Evolutionary conservation across 2,329 filamentous ascomycete species (phyloP), one percentile per base, ranked within the genome.

Genomic region (Penicillium oxalicum): DNA sequence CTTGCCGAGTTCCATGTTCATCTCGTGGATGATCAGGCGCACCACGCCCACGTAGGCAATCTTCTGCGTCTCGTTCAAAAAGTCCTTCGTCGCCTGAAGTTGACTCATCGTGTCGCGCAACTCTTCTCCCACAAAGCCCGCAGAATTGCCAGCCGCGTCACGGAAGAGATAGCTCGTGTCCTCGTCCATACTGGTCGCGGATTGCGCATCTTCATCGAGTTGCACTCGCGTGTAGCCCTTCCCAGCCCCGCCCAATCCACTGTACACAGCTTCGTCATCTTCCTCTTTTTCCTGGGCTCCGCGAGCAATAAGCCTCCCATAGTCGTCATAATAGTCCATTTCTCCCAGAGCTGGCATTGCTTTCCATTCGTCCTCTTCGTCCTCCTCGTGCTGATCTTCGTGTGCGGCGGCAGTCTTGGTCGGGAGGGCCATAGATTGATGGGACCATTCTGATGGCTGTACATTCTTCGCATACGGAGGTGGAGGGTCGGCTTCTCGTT

Each of bases 91-190:
- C 7, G 93, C 88, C 69, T 97, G 87, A 77, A 98, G 86, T 68
- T 98, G 93, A 42, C 86, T 84, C 36, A 95, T 72, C 4, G 91
- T 83, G 69, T 97, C 93, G 45, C 91, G 81, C 50, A 87, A 83
- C 47, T 93, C 88, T 25, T 95, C 91, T 25, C 91, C 87, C 44
- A 84, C 80, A 34, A 75, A 61, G 4, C 80, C 74, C 8, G 79
- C 78, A 2, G 83, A 84, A 78, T 80, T 85, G 39, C 74, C 77
- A 46, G 76, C 77, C 11, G 77, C 70, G 51, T 89, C 84, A 57
- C 88, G 91, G 75, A 98, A 98, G 3, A 98, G 78, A 66, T 98
- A 98, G 48, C 90, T 84, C 0, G 93, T 98, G 62, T 97, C 91
- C 49, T 98, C 93, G 65, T 98, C 93, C 83, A 98, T 83, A 71